phyloP scores from a whole-genome alignment of 805 yeast species.

The Suhomyces faveliae region DNA sequence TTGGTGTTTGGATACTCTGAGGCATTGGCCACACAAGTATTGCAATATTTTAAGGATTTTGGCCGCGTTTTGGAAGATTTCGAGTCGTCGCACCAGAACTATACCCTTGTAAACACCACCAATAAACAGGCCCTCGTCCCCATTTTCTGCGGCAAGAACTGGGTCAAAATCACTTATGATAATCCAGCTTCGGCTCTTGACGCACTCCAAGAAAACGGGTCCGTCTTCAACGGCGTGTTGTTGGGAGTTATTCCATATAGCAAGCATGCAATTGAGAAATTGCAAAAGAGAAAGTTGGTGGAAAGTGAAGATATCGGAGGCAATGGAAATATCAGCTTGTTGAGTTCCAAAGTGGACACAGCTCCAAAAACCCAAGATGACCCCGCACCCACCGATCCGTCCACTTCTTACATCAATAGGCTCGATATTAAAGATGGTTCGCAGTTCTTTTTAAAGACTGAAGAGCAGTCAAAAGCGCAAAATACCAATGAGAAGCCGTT shows the following conservation, averaged over 20 bases:
- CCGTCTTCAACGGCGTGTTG: conserved; percentile 60
- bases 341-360: conserved; percentile 3
- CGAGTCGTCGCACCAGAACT: conserved; percentile 31
- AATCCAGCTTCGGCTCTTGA: conserved; percentile 72
- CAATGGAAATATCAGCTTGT: conserved; percentile 9
- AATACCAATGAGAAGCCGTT: conserved; percentile 26
- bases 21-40: conserved; percentile 59
- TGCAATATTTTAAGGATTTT: conserved; percentile 72
- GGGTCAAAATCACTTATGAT: conserved; percentile 89
- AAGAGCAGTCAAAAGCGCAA: conserved; percentile 18
- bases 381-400: background rate
- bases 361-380: background rate
- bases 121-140: conserved; percentile 40
- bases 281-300: conserved; percentile 45
- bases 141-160: conserved; percentile 78
- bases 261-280: conserved; percentile 57
- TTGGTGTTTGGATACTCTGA: conserved; percentile 90
- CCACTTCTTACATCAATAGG: conserved; percentile 20
- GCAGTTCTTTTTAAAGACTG: conserved; percentile 32
- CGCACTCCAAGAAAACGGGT: conserved; percentile 83
- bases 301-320: conserved; percentile 51
- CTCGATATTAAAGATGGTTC: conserved; percentile 42
- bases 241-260: conserved; percentile 72
- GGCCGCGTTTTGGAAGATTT: conserved; percentile 80
- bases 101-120: conserved; percentile 5